Evolutionary conservation across 352 stramenopile genomes (phyloP).

Genomic region (Pythium inflatum): DNA sequence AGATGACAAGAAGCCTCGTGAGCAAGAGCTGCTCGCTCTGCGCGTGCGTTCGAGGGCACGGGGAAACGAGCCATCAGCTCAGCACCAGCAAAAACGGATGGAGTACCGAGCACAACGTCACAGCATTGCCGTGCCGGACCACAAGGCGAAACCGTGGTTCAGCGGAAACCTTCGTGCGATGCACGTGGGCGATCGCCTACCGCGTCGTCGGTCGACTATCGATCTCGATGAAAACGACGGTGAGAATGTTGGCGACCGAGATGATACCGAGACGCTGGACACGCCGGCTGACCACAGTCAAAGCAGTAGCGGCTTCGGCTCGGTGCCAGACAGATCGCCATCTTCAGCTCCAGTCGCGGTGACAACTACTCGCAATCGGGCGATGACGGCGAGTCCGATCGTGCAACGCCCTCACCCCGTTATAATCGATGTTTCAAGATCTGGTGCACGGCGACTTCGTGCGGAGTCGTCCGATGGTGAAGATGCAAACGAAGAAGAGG

Average conservation of each 20-base stretch:
- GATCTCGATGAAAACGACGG: constrained; percentile 31
- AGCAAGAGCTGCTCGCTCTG: constrained; percentile 14
- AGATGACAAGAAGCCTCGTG: background rate
- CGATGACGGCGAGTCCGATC: background rate
- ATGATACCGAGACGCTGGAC: background rate
- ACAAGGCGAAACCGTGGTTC: constrained; percentile 54
- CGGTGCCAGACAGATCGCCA: background rate
- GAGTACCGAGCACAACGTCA: constrained; percentile 30
- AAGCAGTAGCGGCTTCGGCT: background rate
- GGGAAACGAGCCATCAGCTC: background rate
- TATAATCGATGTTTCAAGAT: constrained; percentile 17
- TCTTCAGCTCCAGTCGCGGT: too few relatives aligned
- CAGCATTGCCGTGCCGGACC: constrained; percentile 30
- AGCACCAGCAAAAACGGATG: constrained; percentile 14
- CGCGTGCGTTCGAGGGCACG: constrained; percentile 4
- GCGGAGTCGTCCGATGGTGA: constrained; percentile 32
- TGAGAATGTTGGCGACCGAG: background rate
- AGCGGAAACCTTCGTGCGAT: constrained; percentile 72
- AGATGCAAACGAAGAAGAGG: constrained; percentile 34
- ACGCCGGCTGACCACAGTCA: background rate
- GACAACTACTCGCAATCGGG: background rate
- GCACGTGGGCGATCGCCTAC: constrained; percentile 64
- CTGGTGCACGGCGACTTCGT: constrained; percentile 5
- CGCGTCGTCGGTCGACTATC: constrained; percentile 52
- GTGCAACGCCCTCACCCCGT: background rate